Evolutionary conservation across 75 land plant genomes (phyloP), one percentile per base, ranked within the genome.

Genomic region (Pinus taeda): DNA sequence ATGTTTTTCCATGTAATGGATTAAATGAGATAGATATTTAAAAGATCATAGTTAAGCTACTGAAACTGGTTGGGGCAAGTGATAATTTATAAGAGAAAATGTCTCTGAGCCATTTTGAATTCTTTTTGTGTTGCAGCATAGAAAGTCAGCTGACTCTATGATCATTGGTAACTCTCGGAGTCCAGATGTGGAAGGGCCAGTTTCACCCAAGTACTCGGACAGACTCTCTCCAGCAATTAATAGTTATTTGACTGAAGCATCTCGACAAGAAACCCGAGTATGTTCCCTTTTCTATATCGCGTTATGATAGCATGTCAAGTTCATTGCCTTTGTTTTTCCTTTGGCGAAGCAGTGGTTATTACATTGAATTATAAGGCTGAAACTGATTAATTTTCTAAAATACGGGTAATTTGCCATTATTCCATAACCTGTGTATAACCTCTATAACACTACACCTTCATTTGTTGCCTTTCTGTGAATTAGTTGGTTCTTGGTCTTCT

Each of bases 221-320:
- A 91, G 84, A 79, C 96, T 97, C 55, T 97, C 99, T 26, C 99
- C 99, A 20, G 90, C 98, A 73, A 83, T 97, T 33, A 88, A 97
- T 76, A 85, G 74, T 20, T 97, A 96, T 59, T 79, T 97, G 39
- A 85, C 89, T 36, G 98, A 97, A 72, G 92, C 99, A 72, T 90
- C 99, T 60, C 89, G 99, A 18, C 98, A 91, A 74, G 99, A 97
- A 86, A 85, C 85, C 76, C 78, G 91, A 78, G 98, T 97, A 86
- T 74, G 89, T 30, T 71, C 45, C 39, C 55, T 37, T 42, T 9
- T 42, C 3, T 13, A 1, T 3, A 42, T 69, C 24, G 1, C n/a
- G 22, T 69, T 42, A n/a, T 42, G 53, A 37, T 69, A 39, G 36
- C 36, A 36, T 64, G 30, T 4, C 36, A 64, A 66, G 33, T 37